Evolutionary conservation across 805 yeast genomes (phyloP).

Genomic region (Danielozyma ontarioensis): DNA sequence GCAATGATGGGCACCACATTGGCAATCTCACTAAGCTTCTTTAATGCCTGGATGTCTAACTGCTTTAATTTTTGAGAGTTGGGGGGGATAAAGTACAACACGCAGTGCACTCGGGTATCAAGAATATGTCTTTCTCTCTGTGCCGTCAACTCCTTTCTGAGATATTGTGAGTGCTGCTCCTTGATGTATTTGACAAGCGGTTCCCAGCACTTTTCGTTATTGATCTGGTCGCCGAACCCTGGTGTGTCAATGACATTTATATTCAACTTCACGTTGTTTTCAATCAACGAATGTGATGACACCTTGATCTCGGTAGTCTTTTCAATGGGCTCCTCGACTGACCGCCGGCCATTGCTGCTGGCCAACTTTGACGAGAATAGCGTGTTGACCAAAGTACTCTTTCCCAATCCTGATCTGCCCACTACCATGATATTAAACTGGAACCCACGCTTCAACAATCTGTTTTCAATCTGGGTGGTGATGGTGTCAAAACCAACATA

Average conservation of each 20-base stretch:
- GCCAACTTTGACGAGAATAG: slow-evolving; percentile 79
- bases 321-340: slow-evolving; percentile 65
- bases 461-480: slow-evolving; percentile 90
- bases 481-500: slow-evolving; percentile 97
- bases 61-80: slow-evolving; percentile 80
- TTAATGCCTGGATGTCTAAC: slow-evolving; percentile 77
- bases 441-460: slow-evolving; percentile 88
- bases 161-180: slow-evolving; percentile 87
- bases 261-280: slow-evolving; percentile 82
- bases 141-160: slow-evolving; percentile 92
- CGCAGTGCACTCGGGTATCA: slow-evolving; percentile 92
- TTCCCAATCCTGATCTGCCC: slow-evolving; percentile 88
- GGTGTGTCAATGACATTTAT: slow-evolving; percentile 94
- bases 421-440: slow-evolving; percentile 93
- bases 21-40: slow-evolving; percentile 80
- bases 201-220: slow-evolving; percentile 95
- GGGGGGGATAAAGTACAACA: slow-evolving; percentile 87
- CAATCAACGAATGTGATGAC: slow-evolving; percentile 64
- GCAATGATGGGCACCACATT: slow-evolving; percentile 96
- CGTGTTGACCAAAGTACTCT: slow-evolving; percentile 87
- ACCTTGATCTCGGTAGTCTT: slow-evolving; percentile 83
- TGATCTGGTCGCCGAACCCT: slow-evolving; percentile 95
- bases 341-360: slow-evolving; percentile 66
- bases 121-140: slow-evolving; percentile 77
- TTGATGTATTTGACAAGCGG: slow-evolving; percentile 90